Evolutionary conservation across 108 stramenopile species (phyloP).

Genomic region (Nannochloropsis salina): DNA sequence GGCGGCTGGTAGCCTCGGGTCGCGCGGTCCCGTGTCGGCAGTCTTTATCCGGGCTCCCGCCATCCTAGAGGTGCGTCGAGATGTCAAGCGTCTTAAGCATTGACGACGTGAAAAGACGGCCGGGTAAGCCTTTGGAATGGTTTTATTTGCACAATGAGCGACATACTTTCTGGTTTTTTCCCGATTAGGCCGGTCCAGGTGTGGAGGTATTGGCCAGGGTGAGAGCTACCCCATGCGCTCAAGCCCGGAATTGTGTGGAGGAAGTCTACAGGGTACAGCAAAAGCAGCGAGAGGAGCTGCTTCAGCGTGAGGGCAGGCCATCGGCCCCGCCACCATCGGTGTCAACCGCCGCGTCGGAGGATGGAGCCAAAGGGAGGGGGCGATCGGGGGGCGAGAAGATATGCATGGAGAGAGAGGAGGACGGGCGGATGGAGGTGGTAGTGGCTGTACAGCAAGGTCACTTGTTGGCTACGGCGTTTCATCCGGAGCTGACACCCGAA

Average conservation of each 20-base stretch:
- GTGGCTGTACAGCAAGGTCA: constrained; percentile 77
- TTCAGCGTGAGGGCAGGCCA: background rate
- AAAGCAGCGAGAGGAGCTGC: constrained; percentile 4
- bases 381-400: constrained; percentile 62
- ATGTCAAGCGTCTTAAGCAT: too few relatives aligned
- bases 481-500: constrained; percentile 91
- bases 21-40: constrained; percentile 51
- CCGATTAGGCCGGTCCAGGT: constrained; percentile 57
- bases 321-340: background rate
- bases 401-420: constrained; percentile 25
- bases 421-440: constrained; percentile 69
- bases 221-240: constrained; percentile 72
- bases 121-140: constrained; percentile 29
- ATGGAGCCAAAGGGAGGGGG: constrained; percentile 69
- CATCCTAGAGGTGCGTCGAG: constrained; percentile 57
- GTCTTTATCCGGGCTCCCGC: constrained; percentile 98
- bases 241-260: constrained; percentile 58
- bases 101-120: too few relatives aligned
- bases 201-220: constrained; percentile 78
- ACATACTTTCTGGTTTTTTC: constrained; percentile 33
- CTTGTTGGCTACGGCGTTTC: constrained; percentile 83
- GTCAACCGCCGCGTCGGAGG: constrained; percentile 62
- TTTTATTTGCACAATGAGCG: constrained; percentile 65
- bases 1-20: constrained; percentile 20
- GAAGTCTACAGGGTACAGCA: background rate